Base-by-base conservation (phyloP, 192 early-diverging fungal species). In the Coemansia sp. region DNA sequence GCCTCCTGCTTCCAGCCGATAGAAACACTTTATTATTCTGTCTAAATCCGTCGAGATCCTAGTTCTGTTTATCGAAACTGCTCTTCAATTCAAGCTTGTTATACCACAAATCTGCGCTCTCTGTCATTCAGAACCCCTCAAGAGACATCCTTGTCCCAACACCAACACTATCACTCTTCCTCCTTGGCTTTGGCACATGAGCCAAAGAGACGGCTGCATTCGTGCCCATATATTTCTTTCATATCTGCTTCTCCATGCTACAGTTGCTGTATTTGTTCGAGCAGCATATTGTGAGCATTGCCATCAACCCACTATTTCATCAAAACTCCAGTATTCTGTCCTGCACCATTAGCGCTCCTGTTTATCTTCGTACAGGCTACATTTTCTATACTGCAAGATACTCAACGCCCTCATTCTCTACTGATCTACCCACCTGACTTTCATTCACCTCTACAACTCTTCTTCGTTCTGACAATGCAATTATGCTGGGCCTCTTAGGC, bases 401-500 rank as follows among this genome's bases (percentile, higher is more conserved):
- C 12, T 41, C 59, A 41, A 37, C 22, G 22, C 21, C 21, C 26
- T 54, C 56, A 40, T 36, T 58, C 18, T 58, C 56, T 58, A 37
- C 42, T 60, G n/a, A 26, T 47, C 66, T 12, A 60, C 26, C 40
- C 21, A 32, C n/a, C 19, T 54, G n/a, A 41, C 37, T 49, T 37
- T 48, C 45, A 37, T 39, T 60, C 66, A 59, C 57, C 41, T 46
- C 69, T 65, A 48, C 61, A 42, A 19, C 40, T 22, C 68, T 48
- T 32, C 62, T 16, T 58, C 64, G 9, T 66, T 39, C 5, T 8
- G 39, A 37, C 41, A 52, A 16, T 48, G 42, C 18, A 26, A n/a
- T 61, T 13, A 51, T 22, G 62, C 15, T 32, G 6, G 18, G 15
- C 42, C 40, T 54, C 55, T 37, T 82, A 82, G 79, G 80, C 75